Evolutionary conservation across 305 asterid genomes (phyloP).

Genomic region (Fraxinus floribunda): DNA sequence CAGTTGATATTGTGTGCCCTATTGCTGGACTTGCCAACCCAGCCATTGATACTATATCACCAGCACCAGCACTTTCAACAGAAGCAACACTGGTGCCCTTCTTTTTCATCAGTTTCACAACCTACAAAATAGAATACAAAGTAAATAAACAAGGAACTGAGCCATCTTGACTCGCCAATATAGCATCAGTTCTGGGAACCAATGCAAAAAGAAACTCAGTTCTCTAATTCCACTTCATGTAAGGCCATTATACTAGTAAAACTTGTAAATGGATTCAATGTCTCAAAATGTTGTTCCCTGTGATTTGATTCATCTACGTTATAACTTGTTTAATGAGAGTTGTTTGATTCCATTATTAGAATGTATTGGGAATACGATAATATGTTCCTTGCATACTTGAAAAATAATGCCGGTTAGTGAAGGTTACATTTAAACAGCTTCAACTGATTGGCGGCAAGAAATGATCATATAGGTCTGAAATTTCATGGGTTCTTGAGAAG

Average conservation of each 20-base stretch:
- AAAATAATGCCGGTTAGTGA: neutral
- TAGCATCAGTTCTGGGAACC: constrained; percentile 11
- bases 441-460: neutral
- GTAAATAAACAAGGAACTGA: constrained; percentile 3
- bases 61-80: constrained; percentile 94
- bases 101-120: constrained; percentile 92
- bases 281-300: neutral
- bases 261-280: neutral
- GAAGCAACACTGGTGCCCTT: constrained; percentile 70
- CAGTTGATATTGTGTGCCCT: constrained; percentile 90
- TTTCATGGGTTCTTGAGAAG: constrained; percentile 1
- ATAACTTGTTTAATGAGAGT: constrained; percentile 6
- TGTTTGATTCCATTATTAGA: constrained; percentile 2
- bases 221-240: neutral
- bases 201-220: constrained; percentile 6
- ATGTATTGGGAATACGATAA: neutral
- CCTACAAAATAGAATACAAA: constrained; percentile 39
- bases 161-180: neutral
- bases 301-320: neutral
- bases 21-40: constrained; percentile 81
- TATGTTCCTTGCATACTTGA: neutral
- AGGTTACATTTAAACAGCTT: constrained; percentile 3
- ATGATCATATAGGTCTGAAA: neutral
- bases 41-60: constrained; percentile 95
- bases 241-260: neutral